Conservation (phyloP, 129 eudicot species). For the Lonicera japonica region DNA sequence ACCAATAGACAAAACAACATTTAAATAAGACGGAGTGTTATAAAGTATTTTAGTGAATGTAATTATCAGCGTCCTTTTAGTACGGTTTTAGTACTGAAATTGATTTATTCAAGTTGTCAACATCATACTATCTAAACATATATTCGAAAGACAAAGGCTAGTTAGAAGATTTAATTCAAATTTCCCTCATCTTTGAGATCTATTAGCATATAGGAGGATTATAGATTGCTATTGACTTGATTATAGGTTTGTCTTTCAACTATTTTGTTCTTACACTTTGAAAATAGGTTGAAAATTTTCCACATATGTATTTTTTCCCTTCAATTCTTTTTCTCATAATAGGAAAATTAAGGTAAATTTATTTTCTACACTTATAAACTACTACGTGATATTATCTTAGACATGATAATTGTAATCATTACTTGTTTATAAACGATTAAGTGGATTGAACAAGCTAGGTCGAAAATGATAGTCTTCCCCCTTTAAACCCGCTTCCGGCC, state of each 20-base stretch:
- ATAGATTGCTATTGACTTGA: not conserved
- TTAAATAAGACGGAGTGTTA: too few relatives aligned
- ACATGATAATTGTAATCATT: too few relatives aligned
- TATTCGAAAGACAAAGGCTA: constrained; percentile 84
- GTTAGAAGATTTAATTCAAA: constrained; percentile 20
- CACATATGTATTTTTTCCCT: not conserved
- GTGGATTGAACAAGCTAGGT: too few relatives aligned
- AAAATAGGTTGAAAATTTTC: constrained; percentile 4
- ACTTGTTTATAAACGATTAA: too few relatives aligned
- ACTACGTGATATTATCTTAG: not conserved
- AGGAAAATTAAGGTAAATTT: constrained; percentile 14
- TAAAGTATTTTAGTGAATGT: too few relatives aligned
- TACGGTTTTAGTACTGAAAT: not conserved
- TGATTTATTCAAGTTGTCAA: not conserved
- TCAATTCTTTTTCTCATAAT: not conserved
- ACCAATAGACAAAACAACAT: too few relatives aligned
- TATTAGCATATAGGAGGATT: not conserved
- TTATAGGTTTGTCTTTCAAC: constrained; percentile 1
- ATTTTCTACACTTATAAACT: constrained; percentile 17
- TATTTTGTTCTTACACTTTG: not conserved
- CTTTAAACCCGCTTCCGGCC: too few relatives aligned
- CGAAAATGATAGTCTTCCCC: too few relatives aligned
- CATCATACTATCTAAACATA: constrained; percentile 18
- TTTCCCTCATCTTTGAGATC: not conserved
- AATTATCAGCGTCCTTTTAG: too few relatives aligned